A percentile compares a stretch with the other conserved stretches of the same genome.
phyloP scores from a whole-genome alignment of 805 yeast species.

The Scheffersomyces ergatensis region DNA sequence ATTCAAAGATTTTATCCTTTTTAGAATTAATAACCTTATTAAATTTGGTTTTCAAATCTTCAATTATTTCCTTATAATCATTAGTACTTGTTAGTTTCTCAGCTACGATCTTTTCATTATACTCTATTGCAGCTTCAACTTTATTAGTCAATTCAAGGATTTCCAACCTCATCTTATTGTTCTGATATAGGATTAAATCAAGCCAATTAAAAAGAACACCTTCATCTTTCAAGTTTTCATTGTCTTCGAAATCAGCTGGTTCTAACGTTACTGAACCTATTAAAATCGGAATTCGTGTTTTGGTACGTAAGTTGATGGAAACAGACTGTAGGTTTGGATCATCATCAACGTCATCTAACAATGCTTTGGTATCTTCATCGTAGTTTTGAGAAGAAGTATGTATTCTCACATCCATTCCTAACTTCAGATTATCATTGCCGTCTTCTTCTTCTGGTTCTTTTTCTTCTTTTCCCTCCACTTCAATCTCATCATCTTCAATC shows the following conservation, averaged over 20 bases:
- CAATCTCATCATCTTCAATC: conserved; percentile 4
- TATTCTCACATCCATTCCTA: conserved; percentile 14
- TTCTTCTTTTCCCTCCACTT: conserved; percentile 7
- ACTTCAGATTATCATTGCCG: conserved; percentile 8
- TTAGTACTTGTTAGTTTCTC: conserved; percentile 12
- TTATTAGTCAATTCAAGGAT: conserved; percentile 1
- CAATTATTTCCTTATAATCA: conserved; percentile 10
- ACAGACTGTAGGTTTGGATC: conserved; percentile 13
- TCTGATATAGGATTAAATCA: conserved; percentile 13
- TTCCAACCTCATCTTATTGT: conserved; percentile 6
- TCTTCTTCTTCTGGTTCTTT: conserved; percentile 4
- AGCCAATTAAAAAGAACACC: conserved; percentile 26
- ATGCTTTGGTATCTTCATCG: conserved; percentile 18
- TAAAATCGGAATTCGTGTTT: conserved; percentile 21
- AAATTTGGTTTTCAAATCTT: conserved; percentile 24
- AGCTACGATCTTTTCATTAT: conserved; percentile 5
- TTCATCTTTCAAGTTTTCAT: conserved; percentile 8
- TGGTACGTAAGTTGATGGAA: conserved; percentile 18
- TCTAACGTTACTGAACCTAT: conserved; percentile 20
- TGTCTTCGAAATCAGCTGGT: conserved; percentile 15
- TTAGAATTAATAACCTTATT: conserved; percentile 25
- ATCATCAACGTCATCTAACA: conserved; percentile 21
- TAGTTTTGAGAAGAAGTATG: conserved; percentile 18
- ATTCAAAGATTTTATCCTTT: conserved; percentile 27
- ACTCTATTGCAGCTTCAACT: conserved; percentile 3